Evolutionary conservation across 1,139 yeast species (phyloP).

Genomic region (Spencermartinsiella ligniputridi): DNA sequence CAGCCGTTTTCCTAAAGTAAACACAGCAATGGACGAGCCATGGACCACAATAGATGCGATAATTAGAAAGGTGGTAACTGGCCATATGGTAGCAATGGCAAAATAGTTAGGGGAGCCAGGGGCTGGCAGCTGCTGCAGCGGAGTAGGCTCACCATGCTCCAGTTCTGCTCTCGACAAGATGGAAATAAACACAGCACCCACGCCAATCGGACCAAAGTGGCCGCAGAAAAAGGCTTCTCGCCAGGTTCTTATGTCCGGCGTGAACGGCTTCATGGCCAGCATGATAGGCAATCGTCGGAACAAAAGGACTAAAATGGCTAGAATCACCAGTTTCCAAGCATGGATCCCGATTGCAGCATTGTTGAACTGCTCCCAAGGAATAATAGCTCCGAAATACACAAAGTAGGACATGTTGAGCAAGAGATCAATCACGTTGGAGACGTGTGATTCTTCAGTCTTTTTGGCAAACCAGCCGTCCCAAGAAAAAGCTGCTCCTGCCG

Average conservation of each 20-base stretch:
- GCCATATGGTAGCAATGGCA: conserved; percentile 79
- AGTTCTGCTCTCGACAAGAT: conserved; percentile 78
- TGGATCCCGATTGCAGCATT: conserved; percentile 59
- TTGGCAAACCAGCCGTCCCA: conserved; percentile 95
- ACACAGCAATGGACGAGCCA: conserved; percentile 95
- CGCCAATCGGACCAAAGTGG: conserved; percentile 98
- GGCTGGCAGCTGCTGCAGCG: conserved; percentile 52
- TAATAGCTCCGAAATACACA: conserved; percentile 88
- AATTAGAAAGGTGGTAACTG: conserved; percentile 79
- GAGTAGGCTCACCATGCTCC: conserved; percentile 64
- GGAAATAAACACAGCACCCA: conserved; percentile 91
- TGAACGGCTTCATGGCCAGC: conserved; percentile 65
- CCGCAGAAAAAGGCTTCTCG: conserved; percentile 95
- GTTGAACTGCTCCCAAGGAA: conserved; percentile 89
- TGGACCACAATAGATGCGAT: conserved; percentile 87
- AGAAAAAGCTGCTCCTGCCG: conserved; percentile 94
- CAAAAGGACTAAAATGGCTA: conserved; percentile 79
- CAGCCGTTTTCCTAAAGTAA: conserved; percentile 81
- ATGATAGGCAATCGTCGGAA: conserved; percentile 89
- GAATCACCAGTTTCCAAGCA: conserved; percentile 78
- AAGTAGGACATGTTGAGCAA: conserved; percentile 72
- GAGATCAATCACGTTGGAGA: conserved; percentile 87
- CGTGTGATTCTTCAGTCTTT: conserved; percentile 86
- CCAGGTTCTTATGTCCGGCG: conserved; percentile 94
- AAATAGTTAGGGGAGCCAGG: conserved; percentile 57